Conservation (phyloP, 2,329 filamentous ascomycete genomes). For the Cephalotrichum gorgonifer region DNA sequence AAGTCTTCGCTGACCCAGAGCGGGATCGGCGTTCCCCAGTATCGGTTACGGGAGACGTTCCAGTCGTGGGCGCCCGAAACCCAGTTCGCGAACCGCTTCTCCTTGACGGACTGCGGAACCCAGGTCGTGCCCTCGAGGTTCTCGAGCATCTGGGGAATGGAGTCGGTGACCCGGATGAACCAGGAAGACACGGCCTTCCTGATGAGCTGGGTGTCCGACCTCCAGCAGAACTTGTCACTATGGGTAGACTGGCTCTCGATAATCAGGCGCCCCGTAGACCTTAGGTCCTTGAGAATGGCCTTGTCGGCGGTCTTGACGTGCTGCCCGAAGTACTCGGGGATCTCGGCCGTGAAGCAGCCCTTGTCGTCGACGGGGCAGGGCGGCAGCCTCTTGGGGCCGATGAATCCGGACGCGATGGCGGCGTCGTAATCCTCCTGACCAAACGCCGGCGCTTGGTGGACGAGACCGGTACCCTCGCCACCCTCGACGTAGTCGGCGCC, state of each 20-base stretch:
- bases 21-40: slow-evolving; percentile 16
- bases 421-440: slow-evolving; percentile 71
- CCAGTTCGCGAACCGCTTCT: slow-evolving; percentile 17
- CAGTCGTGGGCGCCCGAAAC: slow-evolving; percentile 14
- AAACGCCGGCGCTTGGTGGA: slow-evolving; percentile 65
- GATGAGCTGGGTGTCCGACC: slow-evolving; percentile 17
- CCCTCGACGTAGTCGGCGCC: slow-evolving; percentile 62
- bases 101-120: slow-evolving; percentile 14
- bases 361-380: slow-evolving; percentile 61
- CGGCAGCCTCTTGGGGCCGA: slow-evolving; percentile 50
- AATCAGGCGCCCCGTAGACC: slow-evolving; percentile 12
- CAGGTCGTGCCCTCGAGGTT: slow-evolving; percentile 15
- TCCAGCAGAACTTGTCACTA: slow-evolving; percentile 15
- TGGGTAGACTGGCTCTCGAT: slow-evolving; percentile 14
- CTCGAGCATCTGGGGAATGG: slow-evolving; percentile 12
- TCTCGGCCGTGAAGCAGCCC: slow-evolving; percentile 14
- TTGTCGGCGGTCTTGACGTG: slow-evolving; percentile 17
- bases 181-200: slow-evolving; percentile 16
- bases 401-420: slow-evolving; percentile 52
- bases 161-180: slow-evolving; percentile 15
- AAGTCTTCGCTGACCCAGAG: slow-evolving; percentile 17
- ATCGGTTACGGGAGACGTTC: slow-evolving; percentile 14
- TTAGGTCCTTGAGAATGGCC: slow-evolving; percentile 15
- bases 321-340: slow-evolving; percentile 14
- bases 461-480: slow-evolving; percentile 64